phyloP scores from a whole-genome alignment of 1,284 basidiomycete genomes.

The Pseudozyma sp. region DNA sequence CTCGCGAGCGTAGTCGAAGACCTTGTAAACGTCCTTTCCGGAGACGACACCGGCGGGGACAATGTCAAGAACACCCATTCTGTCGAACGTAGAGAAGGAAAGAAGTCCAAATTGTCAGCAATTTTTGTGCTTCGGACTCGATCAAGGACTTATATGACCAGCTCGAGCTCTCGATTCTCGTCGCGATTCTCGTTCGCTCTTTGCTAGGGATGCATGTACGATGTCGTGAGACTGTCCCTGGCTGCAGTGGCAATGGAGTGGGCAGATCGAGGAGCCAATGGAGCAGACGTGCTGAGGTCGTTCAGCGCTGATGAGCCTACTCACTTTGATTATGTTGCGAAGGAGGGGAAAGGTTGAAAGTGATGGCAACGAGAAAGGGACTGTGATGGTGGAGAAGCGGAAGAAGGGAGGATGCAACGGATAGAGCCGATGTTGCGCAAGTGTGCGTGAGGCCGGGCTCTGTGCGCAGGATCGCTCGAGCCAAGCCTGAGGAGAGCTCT shows the following conservation, averaged over 20 bases:
- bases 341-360: neutral
- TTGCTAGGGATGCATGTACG: neutral
- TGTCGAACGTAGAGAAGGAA: slow-evolving; percentile 11
- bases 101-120: neutral
- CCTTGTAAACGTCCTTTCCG: slow-evolving; percentile 69
- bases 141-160: neutral
- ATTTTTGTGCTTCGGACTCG: neutral
- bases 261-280: neutral
- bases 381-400: slow-evolving; percentile 22
- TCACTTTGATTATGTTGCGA: slow-evolving; percentile 30
- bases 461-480: slow-evolving; percentile 9
- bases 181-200: neutral
- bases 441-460: neutral
- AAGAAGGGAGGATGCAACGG: slow-evolving; percentile 8
- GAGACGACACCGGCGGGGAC: slow-evolving; percentile 67
- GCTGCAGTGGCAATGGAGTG: no score
- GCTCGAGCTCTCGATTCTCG: neutral
- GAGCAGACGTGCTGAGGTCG: neutral
- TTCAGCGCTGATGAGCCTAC: slow-evolving; percentile 2
- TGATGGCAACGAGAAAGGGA: slow-evolving; percentile 7
- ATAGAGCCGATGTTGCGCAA: slow-evolving; percentile 6
- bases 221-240: slow-evolving; percentile 19
- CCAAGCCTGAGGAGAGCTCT: neutral
- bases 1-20: slow-evolving; percentile 67
- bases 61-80: slow-evolving; percentile 65